These are phyloP conservation scores for Lonicera japonica DNA, from an alignment of 129 eudicot genomes.

Conservation along the genomic window DNA sequence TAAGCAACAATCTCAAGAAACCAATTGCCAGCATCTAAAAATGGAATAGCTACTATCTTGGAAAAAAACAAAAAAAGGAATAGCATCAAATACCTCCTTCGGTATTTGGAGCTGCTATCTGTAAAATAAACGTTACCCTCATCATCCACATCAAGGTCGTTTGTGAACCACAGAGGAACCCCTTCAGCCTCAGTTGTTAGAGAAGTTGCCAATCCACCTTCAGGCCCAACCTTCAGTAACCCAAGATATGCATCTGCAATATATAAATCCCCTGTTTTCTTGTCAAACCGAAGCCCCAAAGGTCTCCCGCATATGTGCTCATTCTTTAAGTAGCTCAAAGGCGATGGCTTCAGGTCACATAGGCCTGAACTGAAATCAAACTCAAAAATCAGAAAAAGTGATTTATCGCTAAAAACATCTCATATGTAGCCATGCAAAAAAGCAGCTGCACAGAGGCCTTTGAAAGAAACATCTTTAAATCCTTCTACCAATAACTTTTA, in stretches of 20 bases:
- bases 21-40: neutral
- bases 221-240: conserved; percentile 85
- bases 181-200: conserved; percentile 83
- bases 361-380: conserved; percentile 57
- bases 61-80: neutral
- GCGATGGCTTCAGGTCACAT: conserved; percentile 74
- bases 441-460: neutral
- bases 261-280: conserved; percentile 76
- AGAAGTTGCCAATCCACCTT: conserved; percentile 81
- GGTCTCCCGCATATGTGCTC: conserved; percentile 98
- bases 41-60: neutral
- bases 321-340: conserved; percentile 50
- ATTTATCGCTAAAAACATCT: neutral
- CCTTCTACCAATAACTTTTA: too few species aligned
- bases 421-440: neutral
- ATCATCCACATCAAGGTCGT: conserved; percentile 81
- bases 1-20: neutral
- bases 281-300: conserved; percentile 85
- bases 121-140: conserved; percentile 91
- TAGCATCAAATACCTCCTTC: conserved; percentile 51
- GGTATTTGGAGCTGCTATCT: conserved; percentile 80
- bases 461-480: too few species aligned
- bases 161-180: conserved; percentile 68
- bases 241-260: conserved; percentile 98
- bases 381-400: conserved; percentile 1